Evolutionary conservation across 352 stramenopile genomes (phyloP).

Genomic region (Paralagenidium karlingii): DNA sequence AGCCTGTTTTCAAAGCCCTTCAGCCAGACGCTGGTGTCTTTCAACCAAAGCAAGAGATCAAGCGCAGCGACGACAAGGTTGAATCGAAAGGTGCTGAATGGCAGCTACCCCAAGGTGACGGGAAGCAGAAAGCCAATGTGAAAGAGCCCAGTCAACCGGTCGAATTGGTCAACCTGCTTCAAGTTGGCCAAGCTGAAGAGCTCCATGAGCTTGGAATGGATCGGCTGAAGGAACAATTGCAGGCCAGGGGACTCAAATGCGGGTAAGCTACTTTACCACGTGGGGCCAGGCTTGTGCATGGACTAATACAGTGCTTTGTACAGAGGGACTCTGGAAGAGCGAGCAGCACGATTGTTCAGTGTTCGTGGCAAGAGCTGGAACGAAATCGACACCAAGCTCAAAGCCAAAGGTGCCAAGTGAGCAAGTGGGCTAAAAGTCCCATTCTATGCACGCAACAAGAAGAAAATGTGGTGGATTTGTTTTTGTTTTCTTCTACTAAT

Average conservation of each 20-base stretch:
- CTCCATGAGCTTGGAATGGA: conserved; percentile 85
- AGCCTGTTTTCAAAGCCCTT: conserved; percentile 30
- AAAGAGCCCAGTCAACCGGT: conserved; percentile 10
- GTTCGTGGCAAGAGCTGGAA: conserved; percentile 87
- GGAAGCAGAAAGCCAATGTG: conserved; percentile 8
- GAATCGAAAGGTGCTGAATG: not conserved
- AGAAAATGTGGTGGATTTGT: too few relatives aligned
- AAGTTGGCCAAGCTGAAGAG: conserved; percentile 37
- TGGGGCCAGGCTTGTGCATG: not conserved
- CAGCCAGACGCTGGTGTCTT: too few relatives aligned
- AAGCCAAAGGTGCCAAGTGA: too few relatives aligned
- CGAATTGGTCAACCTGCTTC: conserved; percentile 18
- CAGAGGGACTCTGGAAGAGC: conserved; percentile 83
- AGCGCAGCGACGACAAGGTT: not conserved
- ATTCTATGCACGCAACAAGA: too few relatives aligned
- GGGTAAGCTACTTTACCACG: conserved; percentile 40
- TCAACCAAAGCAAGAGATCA: not conserved
- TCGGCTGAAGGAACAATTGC: conserved; percentile 86
- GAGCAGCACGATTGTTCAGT: conserved; percentile 85
- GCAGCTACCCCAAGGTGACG: not conserved
- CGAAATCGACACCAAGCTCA: conserved; percentile 79
- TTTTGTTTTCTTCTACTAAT: too few relatives aligned
- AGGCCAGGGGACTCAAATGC: conserved; percentile 91
- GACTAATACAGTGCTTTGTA: conserved; percentile 4
- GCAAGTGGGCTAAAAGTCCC: too few relatives aligned